Conservation (phyloP, 345 rosid species). For the Salix arbutifolia region DNA sequence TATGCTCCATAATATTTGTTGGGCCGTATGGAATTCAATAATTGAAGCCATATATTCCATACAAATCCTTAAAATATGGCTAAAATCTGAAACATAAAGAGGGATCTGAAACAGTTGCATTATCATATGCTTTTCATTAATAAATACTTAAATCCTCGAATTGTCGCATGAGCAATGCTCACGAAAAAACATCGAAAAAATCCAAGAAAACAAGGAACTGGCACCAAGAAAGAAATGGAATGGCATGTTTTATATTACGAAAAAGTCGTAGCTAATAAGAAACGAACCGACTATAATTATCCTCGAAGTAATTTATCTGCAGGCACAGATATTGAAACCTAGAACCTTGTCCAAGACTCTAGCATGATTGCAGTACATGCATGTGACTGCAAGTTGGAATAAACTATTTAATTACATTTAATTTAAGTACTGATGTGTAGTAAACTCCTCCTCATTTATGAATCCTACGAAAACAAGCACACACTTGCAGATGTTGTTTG, state of each 20-base stretch:
- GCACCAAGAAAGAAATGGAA: not conserved
- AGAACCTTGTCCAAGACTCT: not conserved
- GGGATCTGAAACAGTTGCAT: not conserved
- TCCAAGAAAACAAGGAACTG: not conserved
- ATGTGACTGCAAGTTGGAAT: not conserved
- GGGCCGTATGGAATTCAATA: too few relatives aligned
- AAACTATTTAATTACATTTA: not conserved
- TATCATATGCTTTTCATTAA: not conserved
- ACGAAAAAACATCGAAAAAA: conserved; percentile 8
- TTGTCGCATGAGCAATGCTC: conserved; percentile 22
- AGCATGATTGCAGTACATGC: not conserved
- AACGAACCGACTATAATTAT: not conserved
- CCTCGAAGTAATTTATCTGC: not conserved
- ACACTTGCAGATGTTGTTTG: not conserved
- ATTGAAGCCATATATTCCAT: too few relatives aligned
- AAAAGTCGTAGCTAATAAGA: not conserved
- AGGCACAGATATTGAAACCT: not conserved
- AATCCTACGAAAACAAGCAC: not conserved
- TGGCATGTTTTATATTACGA: not conserved
- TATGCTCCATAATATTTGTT: too few relatives aligned
- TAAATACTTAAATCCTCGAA: conserved; percentile 1
- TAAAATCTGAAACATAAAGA: not conserved
- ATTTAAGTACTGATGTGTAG: not conserved
- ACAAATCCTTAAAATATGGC: not conserved
- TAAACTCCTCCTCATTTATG: not conserved